These are phyloP conservation scores for Penstemon newberryi DNA, from an alignment of 257 asterid genomes.

Conservation along the genomic window DNA sequence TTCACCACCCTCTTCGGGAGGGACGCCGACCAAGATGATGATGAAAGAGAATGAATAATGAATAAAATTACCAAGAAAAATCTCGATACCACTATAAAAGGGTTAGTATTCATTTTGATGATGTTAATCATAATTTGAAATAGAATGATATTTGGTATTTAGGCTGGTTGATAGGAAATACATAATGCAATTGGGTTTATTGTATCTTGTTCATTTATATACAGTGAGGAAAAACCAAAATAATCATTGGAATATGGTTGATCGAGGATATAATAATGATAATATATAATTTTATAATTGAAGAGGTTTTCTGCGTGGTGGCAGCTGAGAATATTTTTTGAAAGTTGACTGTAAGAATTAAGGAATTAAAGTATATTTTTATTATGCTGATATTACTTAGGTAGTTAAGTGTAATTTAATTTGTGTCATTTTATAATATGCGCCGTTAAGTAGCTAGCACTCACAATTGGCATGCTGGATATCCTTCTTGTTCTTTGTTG, in stretches of 20 bases:
- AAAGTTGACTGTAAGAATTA: too few relatives aligned
- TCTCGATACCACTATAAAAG: neutral
- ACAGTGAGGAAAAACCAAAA: neutral
- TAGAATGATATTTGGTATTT: neutral
- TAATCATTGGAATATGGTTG: neutral
- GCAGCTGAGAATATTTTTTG: too few relatives aligned
- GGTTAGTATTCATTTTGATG: conserved; percentile 11
- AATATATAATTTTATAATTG: too few relatives aligned
- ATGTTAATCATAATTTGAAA: neutral
- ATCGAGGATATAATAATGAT: too few relatives aligned
- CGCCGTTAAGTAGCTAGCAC: too few relatives aligned
- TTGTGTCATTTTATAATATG: too few relatives aligned
- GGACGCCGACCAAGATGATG: conserved; percentile 2
- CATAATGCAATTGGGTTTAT: too few relatives aligned
- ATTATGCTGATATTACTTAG: conserved; percentile 18
- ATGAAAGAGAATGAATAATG: conserved; percentile 7
- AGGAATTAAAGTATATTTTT: too few relatives aligned
- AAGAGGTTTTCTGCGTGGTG: too few relatives aligned
- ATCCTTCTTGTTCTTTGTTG: neutral
- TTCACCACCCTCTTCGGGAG: conserved; percentile 31
- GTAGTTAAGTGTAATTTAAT: conserved; percentile 10
- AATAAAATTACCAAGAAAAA: conserved; percentile 11
- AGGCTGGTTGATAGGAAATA: neutral
- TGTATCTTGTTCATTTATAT: too few relatives aligned
- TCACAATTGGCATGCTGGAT: too few relatives aligned